Evolutionary conservation across 257 asterid species (phyloP), one percentile per base, ranked within the genome.

Genomic region (Eustoma russellianum): DNA sequence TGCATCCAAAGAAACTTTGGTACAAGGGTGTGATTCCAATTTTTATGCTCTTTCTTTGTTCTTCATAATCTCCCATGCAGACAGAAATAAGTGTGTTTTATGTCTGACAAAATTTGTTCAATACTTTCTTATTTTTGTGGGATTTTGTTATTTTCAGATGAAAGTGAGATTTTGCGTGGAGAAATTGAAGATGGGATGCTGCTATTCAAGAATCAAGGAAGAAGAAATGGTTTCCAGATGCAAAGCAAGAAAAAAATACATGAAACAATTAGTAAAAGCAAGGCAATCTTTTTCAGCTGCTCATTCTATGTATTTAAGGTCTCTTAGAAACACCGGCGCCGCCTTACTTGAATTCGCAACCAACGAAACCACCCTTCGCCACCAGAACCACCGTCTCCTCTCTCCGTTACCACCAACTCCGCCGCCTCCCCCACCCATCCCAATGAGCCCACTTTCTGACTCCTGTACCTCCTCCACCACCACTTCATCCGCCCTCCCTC

Each of bases 141-240:
- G 17, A 28, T 17, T 66, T 6, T 33, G 48, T n/a, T 43, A 30
- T 33, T 41, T 28, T 16, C 33, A 56, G 46, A 50, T 50, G 59
- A 33, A 35, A 8, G 50, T 41, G 59, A 48, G 44, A 47, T 35
- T 52, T 19, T 24, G 3, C 3, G 59, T 38, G 12, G 70, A 15
- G 33, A 54, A 48, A 45, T 17, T 51, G 47, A 34, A 72, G 71
- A 88, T 92, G 99, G 99, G 99, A 17, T 80, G 95, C 62, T 88
- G 83, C 83, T 78, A 83, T 68, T 88, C 97, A 46, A 85, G 94
- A 69, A 59, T 74, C 48, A 83, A 79, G 48, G 74, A 83, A 53
- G 93, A 81, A 69, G 97, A 88, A 54, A 76, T 88, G 93, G 94
- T 92, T 5, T 73, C 94, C 14, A 79, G 99, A 57, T 92, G 99